phyloP scores from a whole-genome alignment of 306 rosid species.

The Fragaria nilgerrensis region DNA sequence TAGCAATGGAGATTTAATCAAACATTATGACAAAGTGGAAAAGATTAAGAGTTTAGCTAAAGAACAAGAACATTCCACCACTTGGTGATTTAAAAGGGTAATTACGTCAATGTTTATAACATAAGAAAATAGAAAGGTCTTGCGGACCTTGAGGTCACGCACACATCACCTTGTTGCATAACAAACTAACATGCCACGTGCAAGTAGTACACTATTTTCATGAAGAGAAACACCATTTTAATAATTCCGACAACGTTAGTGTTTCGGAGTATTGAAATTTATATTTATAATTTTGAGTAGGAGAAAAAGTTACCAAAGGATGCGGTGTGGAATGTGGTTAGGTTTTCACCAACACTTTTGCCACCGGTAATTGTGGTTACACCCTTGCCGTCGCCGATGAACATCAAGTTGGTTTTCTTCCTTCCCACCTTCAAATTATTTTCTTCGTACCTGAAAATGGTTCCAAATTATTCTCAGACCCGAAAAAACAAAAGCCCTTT shows the following conservation, averaged over 20 bases:
- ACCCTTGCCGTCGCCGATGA: conserved; percentile 88
- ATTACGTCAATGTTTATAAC: neutral
- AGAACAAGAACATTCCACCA: neutral
- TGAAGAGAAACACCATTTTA: too few relatives aligned
- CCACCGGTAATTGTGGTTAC: conserved; percentile 66
- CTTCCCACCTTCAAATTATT: conserved; percentile 76
- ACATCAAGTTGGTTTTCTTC: conserved; percentile 79
- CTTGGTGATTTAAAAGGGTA: neutral
- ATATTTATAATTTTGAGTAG: neutral
- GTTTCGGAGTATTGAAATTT: neutral
- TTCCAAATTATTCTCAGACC: neutral
- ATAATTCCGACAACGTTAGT: too few relatives aligned
- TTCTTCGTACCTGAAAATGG: conserved; percentile 66
- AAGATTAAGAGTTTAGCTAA: neutral
- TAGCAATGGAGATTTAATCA: too few relatives aligned
- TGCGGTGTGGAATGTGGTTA: conserved; percentile 95
- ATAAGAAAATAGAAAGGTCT: neutral
- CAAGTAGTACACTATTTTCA: neutral
- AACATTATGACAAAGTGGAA: neutral
- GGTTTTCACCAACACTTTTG: conserved; percentile 26
- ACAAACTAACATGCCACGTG: conserved; percentile 33
- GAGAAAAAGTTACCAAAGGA: conserved; percentile 57
- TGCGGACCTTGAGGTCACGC: neutral
- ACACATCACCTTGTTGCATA: neutral
- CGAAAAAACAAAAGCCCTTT: neutral